Evolutionary conservation across 371 early-diverging fungal genomes (phyloP).

Genomic region (Mucor plumbeus): DNA sequence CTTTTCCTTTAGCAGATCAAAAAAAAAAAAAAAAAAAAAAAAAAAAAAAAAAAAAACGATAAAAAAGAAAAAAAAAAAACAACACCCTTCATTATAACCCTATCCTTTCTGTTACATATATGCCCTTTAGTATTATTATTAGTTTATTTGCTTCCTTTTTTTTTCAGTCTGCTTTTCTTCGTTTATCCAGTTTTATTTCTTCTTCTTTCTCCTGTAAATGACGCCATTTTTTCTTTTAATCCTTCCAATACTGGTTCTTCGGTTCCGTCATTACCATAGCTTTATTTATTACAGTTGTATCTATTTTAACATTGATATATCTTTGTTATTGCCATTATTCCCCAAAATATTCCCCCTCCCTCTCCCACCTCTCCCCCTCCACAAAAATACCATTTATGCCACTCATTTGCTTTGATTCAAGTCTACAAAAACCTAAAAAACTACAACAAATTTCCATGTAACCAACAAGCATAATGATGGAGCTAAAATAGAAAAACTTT

Average conservation of each 20-base stretch:
- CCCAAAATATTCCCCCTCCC: not conserved
- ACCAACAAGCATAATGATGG: not conserved
- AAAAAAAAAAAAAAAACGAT: not conserved
- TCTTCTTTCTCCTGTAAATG: conserved; percentile 1
- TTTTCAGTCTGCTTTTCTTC: not conserved
- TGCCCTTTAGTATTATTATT: conserved; percentile 4
- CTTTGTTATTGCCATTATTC: not conserved
- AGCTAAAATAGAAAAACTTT: not conserved
- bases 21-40: not conserved
- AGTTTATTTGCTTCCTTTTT: not conserved
- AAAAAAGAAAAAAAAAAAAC: not conserved
- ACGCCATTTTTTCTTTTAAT: not conserved
- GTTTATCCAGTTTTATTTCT: not conserved
- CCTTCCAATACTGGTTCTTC: conserved; percentile 16
- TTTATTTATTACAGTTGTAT: not conserved
- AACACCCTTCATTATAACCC: conserved; percentile 3
- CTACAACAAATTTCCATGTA: not conserved
- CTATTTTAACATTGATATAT: not conserved
- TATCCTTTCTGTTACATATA: conserved; percentile 9
- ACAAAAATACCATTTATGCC: not conserved
- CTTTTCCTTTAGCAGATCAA: not conserved
- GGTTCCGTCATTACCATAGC: conserved; percentile 6
- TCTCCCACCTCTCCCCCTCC: too few relatives aligned
- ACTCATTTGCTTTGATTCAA: conserved; percentile 3
- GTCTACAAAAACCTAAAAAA: not conserved